Conservation (phyloP, 2,329 filamentous ascomycete genomes). For the Trichoderma koningiopsis region DNA sequence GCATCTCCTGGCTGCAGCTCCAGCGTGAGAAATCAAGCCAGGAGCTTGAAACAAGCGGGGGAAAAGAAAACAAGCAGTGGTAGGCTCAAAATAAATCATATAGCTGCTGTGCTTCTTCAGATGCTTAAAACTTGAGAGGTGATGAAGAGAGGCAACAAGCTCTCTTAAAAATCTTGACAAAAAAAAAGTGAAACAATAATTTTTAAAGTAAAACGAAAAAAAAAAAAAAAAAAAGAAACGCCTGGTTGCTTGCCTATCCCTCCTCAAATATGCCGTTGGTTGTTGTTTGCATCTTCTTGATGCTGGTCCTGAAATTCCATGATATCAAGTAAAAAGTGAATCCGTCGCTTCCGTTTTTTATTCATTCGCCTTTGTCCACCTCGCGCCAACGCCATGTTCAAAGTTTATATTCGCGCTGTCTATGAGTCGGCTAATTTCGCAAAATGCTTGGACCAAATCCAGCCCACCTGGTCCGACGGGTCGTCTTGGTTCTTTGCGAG, state of each 20-base stretch:
- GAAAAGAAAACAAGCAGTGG: neutral
- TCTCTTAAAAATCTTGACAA: conserved; percentile 23
- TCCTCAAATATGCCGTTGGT: conserved; percentile 21
- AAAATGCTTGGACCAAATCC: conserved; percentile 99
- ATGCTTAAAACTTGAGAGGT: neutral
- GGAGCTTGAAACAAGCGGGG: neutral
- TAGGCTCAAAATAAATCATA: neutral
- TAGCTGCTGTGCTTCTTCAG: conserved; percentile 4
- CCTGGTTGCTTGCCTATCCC: conserved; percentile 22
- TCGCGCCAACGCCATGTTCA: conserved; percentile 27
- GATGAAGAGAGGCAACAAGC: neutral
- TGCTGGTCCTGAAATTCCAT: conserved; percentile 17
- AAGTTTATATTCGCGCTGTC: conserved; percentile 23
- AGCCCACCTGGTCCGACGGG: conserved; percentile 74
- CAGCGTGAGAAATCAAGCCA: neutral
- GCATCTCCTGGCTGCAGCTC: neutral
- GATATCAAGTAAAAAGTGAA: conserved; percentile 18
- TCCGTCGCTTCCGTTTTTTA: conserved; percentile 23
- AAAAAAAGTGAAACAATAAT: conserved; percentile 16
- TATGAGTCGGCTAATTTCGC: conserved; percentile 62
- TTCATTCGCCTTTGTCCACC: conserved; percentile 27
- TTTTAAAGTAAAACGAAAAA: conserved; percentile 23
- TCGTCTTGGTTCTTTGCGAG: conserved; percentile 97
- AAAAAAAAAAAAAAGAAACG: conserved; percentile 25
- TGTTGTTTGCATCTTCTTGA: conserved; percentile 21